Evolutionary conservation across 2,329 filamentous ascomycete genomes (phyloP).

Genomic region (Pseudofabraea citricarpa): DNA sequence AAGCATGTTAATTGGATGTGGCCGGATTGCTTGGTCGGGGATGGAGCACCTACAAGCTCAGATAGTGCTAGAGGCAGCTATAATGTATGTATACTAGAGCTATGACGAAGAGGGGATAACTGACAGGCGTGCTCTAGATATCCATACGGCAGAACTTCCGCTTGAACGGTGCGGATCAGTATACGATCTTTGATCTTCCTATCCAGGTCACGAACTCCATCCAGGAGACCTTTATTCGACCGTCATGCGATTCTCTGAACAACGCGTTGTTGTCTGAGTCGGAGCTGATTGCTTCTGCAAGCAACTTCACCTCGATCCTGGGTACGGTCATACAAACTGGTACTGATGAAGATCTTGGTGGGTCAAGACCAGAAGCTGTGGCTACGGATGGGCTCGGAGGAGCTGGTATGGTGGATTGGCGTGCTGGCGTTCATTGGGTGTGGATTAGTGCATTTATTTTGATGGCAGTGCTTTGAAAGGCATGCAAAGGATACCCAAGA

Average conservation of each 20-base stretch:
- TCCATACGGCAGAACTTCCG: conserved; percentile 68
- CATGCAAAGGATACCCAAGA: too few relatives aligned
- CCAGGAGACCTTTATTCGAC: conserved; percentile 33
- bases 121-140: conserved; percentile 38
- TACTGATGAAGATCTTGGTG: conserved; percentile 13
- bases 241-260: conserved; percentile 44
- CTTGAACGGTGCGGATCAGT: conserved; percentile 57
- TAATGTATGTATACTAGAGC: conserved; percentile 36
- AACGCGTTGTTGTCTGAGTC: conserved; percentile 46
- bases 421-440: conserved; percentile 28
- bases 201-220: conserved; percentile 66
- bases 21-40: conserved; percentile 63
- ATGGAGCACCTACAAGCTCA: conserved; percentile 31
- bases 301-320: conserved; percentile 22
- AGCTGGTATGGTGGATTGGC: conserved; percentile 27
- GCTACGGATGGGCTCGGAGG: conserved; percentile 29
- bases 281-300: conserved; percentile 35
- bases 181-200: conserved; percentile 68
- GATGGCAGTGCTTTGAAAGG: conserved; percentile 26
- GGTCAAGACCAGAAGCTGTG: conserved; percentile 24
- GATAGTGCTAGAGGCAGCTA: conserved; percentile 53
- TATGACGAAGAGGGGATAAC: background rate
- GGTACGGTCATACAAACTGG: conserved; percentile 24
- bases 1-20: conserved; percentile 71
- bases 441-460: conserved; percentile 28